Evolutionary conservation across 805 yeast genomes (phyloP).

Genomic region (Wickerhamomyces tratensis): DNA sequence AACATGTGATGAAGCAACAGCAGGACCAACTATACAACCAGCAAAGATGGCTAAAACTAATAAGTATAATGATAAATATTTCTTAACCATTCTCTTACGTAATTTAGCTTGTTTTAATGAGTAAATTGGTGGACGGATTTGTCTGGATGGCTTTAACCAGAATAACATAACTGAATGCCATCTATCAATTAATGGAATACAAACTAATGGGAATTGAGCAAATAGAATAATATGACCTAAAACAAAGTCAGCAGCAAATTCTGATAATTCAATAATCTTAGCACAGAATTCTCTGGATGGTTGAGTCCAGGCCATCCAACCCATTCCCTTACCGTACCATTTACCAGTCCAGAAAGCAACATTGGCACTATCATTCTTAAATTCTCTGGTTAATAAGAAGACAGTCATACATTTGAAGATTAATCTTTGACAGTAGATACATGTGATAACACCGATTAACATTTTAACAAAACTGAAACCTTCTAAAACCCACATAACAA

Average conservation of each 20-base stretch:
- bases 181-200: constrained; percentile 83
- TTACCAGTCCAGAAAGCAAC: constrained; percentile 99
- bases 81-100: constrained; percentile 95
- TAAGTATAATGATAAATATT: constrained; percentile 79
- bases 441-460: constrained; percentile 77
- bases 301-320: constrained; percentile 90
- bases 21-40: constrained; percentile 83
- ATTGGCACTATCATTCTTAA: constrained; percentile 90
- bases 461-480: constrained; percentile 84
- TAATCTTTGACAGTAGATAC: constrained; percentile 80
- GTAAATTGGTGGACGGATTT: constrained; percentile 96
- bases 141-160: constrained; percentile 97
- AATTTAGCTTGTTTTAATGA: constrained; percentile 92
- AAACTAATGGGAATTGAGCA: constrained; percentile 79
- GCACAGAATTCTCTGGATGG: constrained; percentile 94
- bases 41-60: constrained; percentile 58
- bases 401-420: constrained; percentile 79
- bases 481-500: constrained; percentile 95
- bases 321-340: constrained; percentile 94
- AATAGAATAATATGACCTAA: constrained; percentile 86
- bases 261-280: constrained; percentile 87
- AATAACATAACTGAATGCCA: constrained; percentile 98
- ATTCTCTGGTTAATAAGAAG: constrained; percentile 81
- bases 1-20: constrained; percentile 62
- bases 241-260: constrained; percentile 93